A percentile compares a stretch with the other conserved stretches of the same genome.
These are phyloP conservation scores for Fusarium xylarioides DNA, from an alignment of 2,329 filamentous ascomycete genomes.

Conservation along the genomic window DNA sequence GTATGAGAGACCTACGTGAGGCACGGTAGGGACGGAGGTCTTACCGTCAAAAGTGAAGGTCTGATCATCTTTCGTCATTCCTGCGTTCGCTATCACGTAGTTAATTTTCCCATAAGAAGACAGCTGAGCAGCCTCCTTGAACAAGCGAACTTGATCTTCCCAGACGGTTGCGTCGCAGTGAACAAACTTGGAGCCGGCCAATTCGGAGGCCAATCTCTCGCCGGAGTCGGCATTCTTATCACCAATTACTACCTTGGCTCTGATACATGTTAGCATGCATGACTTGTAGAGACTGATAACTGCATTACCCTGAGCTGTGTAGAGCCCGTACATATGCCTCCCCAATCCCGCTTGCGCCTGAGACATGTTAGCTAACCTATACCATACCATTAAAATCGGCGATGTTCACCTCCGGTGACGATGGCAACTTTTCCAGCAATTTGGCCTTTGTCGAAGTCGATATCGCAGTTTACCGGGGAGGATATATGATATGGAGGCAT, in stretches of 20 bases:
- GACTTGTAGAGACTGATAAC: fast-evolving
- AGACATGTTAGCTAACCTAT: background rate
- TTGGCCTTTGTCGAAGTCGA: background rate
- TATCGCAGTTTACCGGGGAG: fast-evolving
- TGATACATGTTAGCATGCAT: background rate
- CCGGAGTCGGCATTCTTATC: background rate
- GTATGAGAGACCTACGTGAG: background rate
- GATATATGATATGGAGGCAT: background rate
- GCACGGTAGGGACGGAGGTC: fast-evolving
- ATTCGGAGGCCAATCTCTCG: background rate
- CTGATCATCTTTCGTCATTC: background rate
- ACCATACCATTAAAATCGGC: fast-evolving
- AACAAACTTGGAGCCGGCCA: background rate
- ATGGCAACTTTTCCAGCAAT: background rate
- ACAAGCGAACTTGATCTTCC: background rate
- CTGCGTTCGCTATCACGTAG: constrained; percentile 6
- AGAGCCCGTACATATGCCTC: background rate
- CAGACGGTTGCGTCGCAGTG: background rate
- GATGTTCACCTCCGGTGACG: background rate
- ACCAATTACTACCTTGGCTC: background rate
- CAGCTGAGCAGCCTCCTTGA: background rate
- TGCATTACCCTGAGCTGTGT: background rate
- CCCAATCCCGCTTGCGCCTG: background rate
- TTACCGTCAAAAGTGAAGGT: background rate
- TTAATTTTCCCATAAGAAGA: background rate